Base-by-base conservation (phyloP, 768 basidiomycete species). In the Cyathus striatus region DNA sequence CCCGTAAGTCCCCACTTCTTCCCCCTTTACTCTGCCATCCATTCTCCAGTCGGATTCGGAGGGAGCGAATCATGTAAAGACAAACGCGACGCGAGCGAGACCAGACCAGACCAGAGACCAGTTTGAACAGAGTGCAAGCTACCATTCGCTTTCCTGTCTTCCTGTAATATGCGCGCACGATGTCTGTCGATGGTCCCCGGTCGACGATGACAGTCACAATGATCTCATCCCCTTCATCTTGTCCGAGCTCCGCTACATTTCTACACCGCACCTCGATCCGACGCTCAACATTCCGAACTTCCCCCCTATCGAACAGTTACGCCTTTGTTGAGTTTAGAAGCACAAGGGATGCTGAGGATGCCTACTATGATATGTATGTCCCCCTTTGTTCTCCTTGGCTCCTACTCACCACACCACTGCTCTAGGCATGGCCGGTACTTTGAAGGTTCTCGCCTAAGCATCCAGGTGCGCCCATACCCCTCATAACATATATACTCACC, bases 321-420 rank as follows among this genome's bases (percentile, higher is more conserved):
- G 88, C 87, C 44, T 90, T 90, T 62, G 80, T 90, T 58, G 87
- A 90, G 61, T 90, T 89, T 57, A 81, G 84, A 58, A 79, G 78
- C 55, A 18, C n/a, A 14, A 6, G n/a, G 44, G 63, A 67, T 49
- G 65, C 65, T 6, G 65, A 67, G 52, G 65, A 65, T 32, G 63
- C 65, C 23, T 65, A 67, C 40, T 62, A 67, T 45, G 65, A 67
- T 26, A 65, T 67, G 65, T 67, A 53, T 21, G 63, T 55, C 5
- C 14, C 34, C 18, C 41, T 54, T 20, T 30, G 10, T 43, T 7
- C 25, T 23, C 10, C 36, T 22, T 13, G 2, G 39, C 14, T 22
- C 36, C 17, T 26, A 22, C 32, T 21, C 23, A 39, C 42, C 16
- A 20, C 23, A 12, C 22, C 23, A 27, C 14, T 22, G 30, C 30